Base-by-base conservation (phyloP, 1,284 basidiomycete genomes). In the Marasmius tenuissimus region DNA sequence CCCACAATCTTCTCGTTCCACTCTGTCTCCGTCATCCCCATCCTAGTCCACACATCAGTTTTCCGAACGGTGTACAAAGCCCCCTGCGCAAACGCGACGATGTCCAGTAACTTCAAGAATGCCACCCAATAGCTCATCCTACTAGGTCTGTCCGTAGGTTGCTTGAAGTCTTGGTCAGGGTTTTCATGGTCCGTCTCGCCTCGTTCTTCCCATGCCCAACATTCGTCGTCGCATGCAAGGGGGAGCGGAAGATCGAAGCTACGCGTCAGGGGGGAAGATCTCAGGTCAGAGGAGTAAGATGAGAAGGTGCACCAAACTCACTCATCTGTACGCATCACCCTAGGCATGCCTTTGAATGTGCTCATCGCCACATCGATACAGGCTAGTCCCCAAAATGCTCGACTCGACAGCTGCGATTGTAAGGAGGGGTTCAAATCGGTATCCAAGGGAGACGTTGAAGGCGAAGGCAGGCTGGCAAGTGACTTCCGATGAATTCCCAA, bases 401-500 rank as follows among this genome's bases (percentile, higher is more conserved):
- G 59, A 40, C 60, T 63, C 58, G 47, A 56, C 7, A 60, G 16
- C 39, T 63, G 58, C 6, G 49, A 38, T 39, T 54, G 48, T 18
- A 14, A 3, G 48, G 48, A 49, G 11, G 11, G 48, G 10, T 11
- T 27, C 10, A 16, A 20, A n/a, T 18, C 12, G 18, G 12, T 27
- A 27, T 49, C 48, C 27, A 56, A 27, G 27, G 27, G 27, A 4
- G 27, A 4, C 27, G 27, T 27, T 27, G 4, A 4, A 27, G 2
- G 27, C 27, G 4, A 4, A 27, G 27, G 27, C 4, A 27, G 27
- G 27, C 4, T 2, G 27, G 27, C 4, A 4, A 4, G 27, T 27
- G 27, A 27, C 27, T 27, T 27, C 27, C 27, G 27, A 4, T 77
- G 74, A n/a, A 70, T 72, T 9, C 75, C 74, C 10, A 74, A 69